Percentiles rank a stretch among this genome's conserved stretches.
Conservation (phyloP, 2,329 filamentous ascomycete species). For the Elsinoe australis region DNA sequence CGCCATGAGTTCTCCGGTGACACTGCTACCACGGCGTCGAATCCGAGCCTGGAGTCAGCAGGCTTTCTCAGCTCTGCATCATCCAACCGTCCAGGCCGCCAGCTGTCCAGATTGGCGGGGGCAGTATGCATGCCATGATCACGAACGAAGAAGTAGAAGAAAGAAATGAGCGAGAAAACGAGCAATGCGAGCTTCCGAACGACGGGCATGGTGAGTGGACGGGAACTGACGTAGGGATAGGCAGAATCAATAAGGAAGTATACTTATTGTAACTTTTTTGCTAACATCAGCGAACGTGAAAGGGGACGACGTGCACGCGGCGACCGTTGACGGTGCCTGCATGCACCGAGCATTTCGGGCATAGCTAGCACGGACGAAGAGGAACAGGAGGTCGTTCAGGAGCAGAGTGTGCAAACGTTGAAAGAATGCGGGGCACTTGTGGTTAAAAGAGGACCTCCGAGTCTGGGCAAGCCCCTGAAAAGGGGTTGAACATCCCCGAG, state of each 20-base stretch:
- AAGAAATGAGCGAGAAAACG: background rate
- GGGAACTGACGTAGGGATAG: background rate
- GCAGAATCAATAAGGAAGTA: background rate
- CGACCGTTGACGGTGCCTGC: background rate
- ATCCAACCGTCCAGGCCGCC: background rate
- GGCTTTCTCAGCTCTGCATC: constrained; percentile 3
- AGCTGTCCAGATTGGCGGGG: background rate
- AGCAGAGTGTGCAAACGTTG: too few relatives aligned
- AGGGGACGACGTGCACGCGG: background rate
- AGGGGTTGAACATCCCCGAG: too few relatives aligned
- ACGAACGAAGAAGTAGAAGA: constrained; percentile 12
- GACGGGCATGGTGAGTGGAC: background rate
- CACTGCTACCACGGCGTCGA: constrained; percentile 35
- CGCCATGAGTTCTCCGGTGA: constrained; percentile 32
- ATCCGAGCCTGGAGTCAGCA: constrained; percentile 20
- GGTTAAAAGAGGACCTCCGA: background rate
- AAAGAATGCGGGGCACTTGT: background rate
- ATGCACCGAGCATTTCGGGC: too few relatives aligned
- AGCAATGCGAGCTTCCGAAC: background rate
- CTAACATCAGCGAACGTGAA: background rate
- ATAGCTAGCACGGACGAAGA: too few relatives aligned
- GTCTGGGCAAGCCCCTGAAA: background rate
- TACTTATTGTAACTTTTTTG: constrained; percentile 7
- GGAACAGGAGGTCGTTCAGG: too few relatives aligned
- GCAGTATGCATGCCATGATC: background rate